Evolutionary conservation across 1,284 basidiomycete species (phyloP), one percentile per base, ranked within the genome.

Genomic region (Kwoniella shivajii): DNA sequence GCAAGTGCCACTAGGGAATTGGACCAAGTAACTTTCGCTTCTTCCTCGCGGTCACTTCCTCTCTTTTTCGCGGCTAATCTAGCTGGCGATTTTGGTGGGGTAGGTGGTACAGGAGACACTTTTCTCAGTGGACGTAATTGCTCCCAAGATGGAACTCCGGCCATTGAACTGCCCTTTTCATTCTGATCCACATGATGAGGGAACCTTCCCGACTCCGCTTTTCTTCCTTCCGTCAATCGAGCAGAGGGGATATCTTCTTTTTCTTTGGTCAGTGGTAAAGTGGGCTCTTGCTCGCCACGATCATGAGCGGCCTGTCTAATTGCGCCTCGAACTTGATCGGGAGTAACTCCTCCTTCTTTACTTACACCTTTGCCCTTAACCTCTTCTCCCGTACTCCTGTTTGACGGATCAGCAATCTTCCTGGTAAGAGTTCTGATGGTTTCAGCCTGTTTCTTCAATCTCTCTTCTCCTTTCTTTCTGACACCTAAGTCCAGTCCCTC

Each of bases 1-100:
- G 56, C 51, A 13, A 58, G 38, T 6, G 56, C 30, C 2, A 58
- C 39, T 14, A 58, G 34, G 9, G 47, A 54, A 18, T 45, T 36
- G 6, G 56, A 50, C 56, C 56, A 58, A 11, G 51, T 39, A 6
- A 38, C 5, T 29, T 22, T 34, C 20, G 7, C 43, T n/a, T 22
- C n/a, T 7, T 6, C 30, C 9, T 4, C 0, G 0, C 6, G 18
- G 37, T 14, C 20, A 26, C 14, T 11, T 20, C 14, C 6, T 3
- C 13, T 43, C 29, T 18, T 16, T 33, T 22, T 54, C 9, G 26
- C 27, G 4, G 33, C 13, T 4, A 14, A 16, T 39, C 27, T n/a
- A 7, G 26, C 27, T 14, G 44, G 42, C 22, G 33, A 39, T 18
- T 39, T 38, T 14, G 33, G 16, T 2, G 43, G 36, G 4, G 22